A percentile compares a stretch with the other conserved stretches of the same genome.
These are phyloP conservation scores for Trichothecium roseum DNA, from an alignment of 2,329 filamentous ascomycete species.

Conservation along the genomic window DNA sequence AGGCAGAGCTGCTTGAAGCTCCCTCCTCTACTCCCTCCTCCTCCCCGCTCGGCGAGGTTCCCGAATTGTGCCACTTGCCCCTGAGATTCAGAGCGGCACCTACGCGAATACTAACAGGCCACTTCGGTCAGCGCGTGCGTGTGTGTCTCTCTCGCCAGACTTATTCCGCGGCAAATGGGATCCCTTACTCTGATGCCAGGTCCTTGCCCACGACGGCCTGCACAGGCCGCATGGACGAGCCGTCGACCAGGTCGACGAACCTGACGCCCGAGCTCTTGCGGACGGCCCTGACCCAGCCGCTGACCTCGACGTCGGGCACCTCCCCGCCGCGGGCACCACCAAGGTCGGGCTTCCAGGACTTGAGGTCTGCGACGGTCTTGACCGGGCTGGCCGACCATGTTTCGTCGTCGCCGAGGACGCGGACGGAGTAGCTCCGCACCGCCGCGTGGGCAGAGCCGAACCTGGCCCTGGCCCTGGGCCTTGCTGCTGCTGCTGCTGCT, in stretches of 20 bases:
- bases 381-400: conserved; percentile 16
- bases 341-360: conserved; percentile 39
- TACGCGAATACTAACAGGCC: too few species aligned
- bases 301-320: conserved; percentile 44
- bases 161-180: too few species aligned
- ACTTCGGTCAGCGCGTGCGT: too few species aligned
- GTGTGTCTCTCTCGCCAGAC: too few species aligned
- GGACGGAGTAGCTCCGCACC: conserved; percentile 21
- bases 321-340: too few species aligned
- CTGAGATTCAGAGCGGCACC: conserved; percentile 65
- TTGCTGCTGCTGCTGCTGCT: too few species aligned
- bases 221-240: conserved; percentile 66
- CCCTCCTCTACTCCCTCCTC: conserved; percentile 1
- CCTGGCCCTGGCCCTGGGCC: background rate
- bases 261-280: conserved; percentile 75
- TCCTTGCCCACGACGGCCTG: conserved; percentile 71
- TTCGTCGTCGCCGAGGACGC: conserved; percentile 15
- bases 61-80: conserved; percentile 54
- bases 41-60: conserved; percentile 1
- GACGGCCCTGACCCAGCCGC: conserved; percentile 76
- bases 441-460: conserved; percentile 6
- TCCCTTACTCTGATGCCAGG: conserved; percentile 59
- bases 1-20: too few species aligned
- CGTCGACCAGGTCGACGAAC: conserved; percentile 81
- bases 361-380: conserved; percentile 42